Conservation (phyloP, 768 basidiomycete species). For the Suillus cothurnatus region DNA sequence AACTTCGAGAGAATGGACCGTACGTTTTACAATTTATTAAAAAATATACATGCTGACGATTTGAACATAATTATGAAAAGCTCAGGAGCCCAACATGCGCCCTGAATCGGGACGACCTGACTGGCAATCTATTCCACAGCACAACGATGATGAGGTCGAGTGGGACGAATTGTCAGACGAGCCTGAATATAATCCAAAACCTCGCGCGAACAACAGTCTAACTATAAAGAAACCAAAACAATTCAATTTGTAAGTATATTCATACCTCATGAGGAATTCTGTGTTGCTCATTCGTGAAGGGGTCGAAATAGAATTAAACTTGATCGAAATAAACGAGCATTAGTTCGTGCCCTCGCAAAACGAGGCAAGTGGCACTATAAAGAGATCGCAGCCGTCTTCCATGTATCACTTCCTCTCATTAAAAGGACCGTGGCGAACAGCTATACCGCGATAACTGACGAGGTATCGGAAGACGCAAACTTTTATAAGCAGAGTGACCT, state of each 20-base stretch:
- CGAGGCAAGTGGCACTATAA: not conserved
- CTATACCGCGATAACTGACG: not conserved
- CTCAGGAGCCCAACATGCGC: too few relatives aligned
- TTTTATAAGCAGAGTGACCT: not conserved
- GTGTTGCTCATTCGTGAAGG: not conserved
- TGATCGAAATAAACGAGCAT: not conserved
- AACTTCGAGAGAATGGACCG: not conserved
- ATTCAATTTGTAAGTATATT: not conserved
- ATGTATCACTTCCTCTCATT: not conserved
- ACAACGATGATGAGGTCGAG: not conserved
- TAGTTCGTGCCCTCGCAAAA: not conserved
- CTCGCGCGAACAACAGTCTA: not conserved
- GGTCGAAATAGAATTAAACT: not conserved
- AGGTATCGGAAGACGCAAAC: not conserved
- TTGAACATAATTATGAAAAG: not conserved
- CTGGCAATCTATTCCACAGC: not conserved
- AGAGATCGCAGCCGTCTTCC: not conserved
- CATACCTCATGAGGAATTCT: not conserved
- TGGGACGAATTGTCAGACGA: not conserved
- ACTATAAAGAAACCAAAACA: not conserved
- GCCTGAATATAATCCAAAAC: not conserved
- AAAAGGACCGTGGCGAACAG: not conserved
- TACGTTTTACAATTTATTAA: not conserved
- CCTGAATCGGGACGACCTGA: not conserved
- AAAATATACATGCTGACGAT: not conserved